Evolutionary conservation across 2,329 filamentous ascomycete genomes (phyloP), one percentile per base, ranked within the genome.

Genomic region (Erysiphe neolycopersici): DNA sequence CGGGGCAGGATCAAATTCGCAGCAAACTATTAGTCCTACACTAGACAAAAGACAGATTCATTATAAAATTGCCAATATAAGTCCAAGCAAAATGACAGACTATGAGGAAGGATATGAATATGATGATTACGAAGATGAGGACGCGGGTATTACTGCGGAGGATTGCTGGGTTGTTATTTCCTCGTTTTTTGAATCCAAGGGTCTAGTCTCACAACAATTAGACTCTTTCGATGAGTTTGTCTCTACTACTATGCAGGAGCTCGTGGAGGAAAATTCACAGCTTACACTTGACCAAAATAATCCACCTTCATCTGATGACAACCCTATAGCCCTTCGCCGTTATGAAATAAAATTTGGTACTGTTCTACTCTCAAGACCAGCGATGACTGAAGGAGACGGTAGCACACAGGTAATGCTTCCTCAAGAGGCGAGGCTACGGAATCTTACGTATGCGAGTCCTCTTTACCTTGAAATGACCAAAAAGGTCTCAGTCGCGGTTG

Each of bases 201-300:
- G 89, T 55, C 70, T 98, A 30, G 89, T 93, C 18, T 93, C 89
- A 14, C 87, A 98, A 62, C 89, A 98, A 65, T 76, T 95, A 49
- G 87, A 95, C 59, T 98, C 91, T 0, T 98, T 93, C 62, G 84
- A 98, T 62, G 85, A 95, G 58, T 98, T 98, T 56, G 85, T 89
- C 45, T 76, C 79, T 47, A 84, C 81, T 18, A 94, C 85, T 0
- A 87, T 98, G 62, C 85, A 95, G 57, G 82, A 93, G 54, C 73
- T 98, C 47, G 79, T 98, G 47, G 77, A 84, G 54, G 89, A 95
- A 60, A 87, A 93, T 58, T 82, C 81, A 36, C 74, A 78, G 51
- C 77, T 95, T 48, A 84, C 81, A n/a, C 73, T 98, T 50, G 89
- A 98, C 57, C 83, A 94, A 60, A 87, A 84, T 48, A 78, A 85